Base-by-base conservation (phyloP, 2,329 filamentous ascomycete species). In the Diaporthe vexans region DNA sequence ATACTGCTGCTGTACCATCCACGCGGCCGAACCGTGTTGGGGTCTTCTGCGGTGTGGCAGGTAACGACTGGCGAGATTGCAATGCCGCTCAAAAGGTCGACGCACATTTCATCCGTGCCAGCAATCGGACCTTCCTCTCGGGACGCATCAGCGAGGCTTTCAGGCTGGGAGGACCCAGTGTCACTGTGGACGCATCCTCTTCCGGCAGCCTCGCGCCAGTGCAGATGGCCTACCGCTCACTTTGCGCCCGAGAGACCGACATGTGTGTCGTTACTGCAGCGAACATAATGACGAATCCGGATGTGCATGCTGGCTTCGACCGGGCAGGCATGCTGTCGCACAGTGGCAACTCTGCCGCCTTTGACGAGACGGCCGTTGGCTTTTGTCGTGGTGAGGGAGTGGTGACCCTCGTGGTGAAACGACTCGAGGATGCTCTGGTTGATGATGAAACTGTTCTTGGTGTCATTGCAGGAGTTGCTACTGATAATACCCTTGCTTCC, bases 41-140 rank as follows among this genome's bases (percentile, higher is more conserved):
- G 73, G 90, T 89, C 0, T 92, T 91, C 81, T 91, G 91, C 77
- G 91, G 91, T 69, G 88, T 91, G 79, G 91, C 90, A 21, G 91
- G 89, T 75, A 90, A 75, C 24, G 75, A 76, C 13, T 80, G 81
- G 56, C 86, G 88, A 82, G 91, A 93, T 79, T 88, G 90, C 73
- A 93, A 93, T 78, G 88, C 86, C 48, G 86, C 87, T 0, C 40
- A 73, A 4, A 77, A 80, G 19, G 67, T 52, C 58, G 4, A 48
- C 76, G 2, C 75, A 76, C 13, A 79, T 72, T 63, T 78, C 73
- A 46, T 77, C 0, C 78, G 77, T 4, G 81, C 80, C 4, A 83
- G 83, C 0, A 80, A 76, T 3, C 77, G 76, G 8, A 73, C 76
- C 4, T 78, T 77, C 57, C 81, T 83, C 52, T 72, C 83, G 10